Evolutionary conservation across 495 filamentous ascomycete species (phyloP), one percentile per base, ranked within the genome.

Genomic region (Penicillium canescens): DNA sequence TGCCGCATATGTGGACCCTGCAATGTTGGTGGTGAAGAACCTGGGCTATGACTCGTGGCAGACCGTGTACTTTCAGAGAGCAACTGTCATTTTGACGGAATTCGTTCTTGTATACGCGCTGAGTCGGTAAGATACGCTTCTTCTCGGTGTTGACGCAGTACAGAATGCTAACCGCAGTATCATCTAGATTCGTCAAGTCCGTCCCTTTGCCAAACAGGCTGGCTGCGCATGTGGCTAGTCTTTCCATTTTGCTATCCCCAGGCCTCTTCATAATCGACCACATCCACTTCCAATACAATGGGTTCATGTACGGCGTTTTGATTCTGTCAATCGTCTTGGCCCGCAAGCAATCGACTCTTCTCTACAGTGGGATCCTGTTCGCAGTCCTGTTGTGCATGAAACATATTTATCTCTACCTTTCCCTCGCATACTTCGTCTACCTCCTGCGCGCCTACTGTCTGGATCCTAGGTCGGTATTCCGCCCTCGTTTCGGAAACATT

Each of bases 221-320:
- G n/a, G 82, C 88, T n/a, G 84, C 90, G 0, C 91, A 97, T 62
- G 87, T 87, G 8, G 89, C 90, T 35, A 92, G 92, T 26, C 80
- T 97, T 35, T 96, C 93, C 0, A 86, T 98, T 46, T 73, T 98
- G 13, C 81, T 98, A 31, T 96, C 92, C 3, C 94, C 94, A 2
- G 94, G 93, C 26, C 82, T 98, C 10, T 77, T 98, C 42, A 96
- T 98, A 62, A 97, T 98, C 68, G 94, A 98, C 64, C 94, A 98
- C 67, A 95, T 98, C 56, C 94, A 98, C 68, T 98, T 98, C 72
- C 94, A 98, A 73, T 98, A 98, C 76, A 98, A 98, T 71, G 94
- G 94, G 46, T 92, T 92, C 72, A 81, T 98, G 65, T 98, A 96
- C 63, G 94, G 94, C 13, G 73, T 98, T 33, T 71, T 98, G 36